phyloP scores from a whole-genome alignment of 306 rosid species.

The Geum urbanum region DNA sequence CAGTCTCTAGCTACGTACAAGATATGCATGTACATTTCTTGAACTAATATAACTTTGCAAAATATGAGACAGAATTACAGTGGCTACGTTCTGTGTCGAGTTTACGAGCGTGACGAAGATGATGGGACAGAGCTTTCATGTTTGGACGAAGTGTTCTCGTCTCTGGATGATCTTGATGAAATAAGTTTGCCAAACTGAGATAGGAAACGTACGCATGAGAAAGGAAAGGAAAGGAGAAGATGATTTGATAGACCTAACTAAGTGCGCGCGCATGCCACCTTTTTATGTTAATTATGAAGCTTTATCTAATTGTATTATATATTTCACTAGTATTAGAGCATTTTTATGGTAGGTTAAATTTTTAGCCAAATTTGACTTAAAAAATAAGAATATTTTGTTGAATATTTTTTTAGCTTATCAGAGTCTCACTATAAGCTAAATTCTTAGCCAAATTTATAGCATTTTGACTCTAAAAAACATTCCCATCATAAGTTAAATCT shows the following conservation, averaged over 20 bases:
- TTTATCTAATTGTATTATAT: slow-evolving; percentile 4
- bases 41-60: not conserved
- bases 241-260: slow-evolving; percentile 7
- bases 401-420: too few relatives aligned
- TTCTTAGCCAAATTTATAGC: too few relatives aligned
- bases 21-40: not conserved
- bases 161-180: slow-evolving; percentile 95
- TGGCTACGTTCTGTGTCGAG: slow-evolving; percentile 72
- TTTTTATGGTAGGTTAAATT: too few relatives aligned
- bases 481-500: too few relatives aligned
- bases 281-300: slow-evolving; percentile 10
- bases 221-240: not conserved
- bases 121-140: slow-evolving; percentile 77
- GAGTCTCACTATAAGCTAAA: too few relatives aligned
- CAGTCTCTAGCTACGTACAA: not conserved
- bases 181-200: slow-evolving; percentile 67
- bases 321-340: not conserved
- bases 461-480: too few relatives aligned
- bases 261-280: slow-evolving; percentile 13
- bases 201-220: slow-evolving; percentile 1
- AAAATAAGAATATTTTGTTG: too few relatives aligned
- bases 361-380: too few relatives aligned
- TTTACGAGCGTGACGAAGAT: slow-evolving; percentile 49
- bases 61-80: slow-evolving; percentile 42
- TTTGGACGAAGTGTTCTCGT: slow-evolving; percentile 93